A percentile compares a stretch with the other conserved stretches of the same genome.
These are phyloP conservation scores for Aristolochia contorta DNA, from an alignment of 164 flowering plant genomes.

Conservation along the genomic window DNA sequence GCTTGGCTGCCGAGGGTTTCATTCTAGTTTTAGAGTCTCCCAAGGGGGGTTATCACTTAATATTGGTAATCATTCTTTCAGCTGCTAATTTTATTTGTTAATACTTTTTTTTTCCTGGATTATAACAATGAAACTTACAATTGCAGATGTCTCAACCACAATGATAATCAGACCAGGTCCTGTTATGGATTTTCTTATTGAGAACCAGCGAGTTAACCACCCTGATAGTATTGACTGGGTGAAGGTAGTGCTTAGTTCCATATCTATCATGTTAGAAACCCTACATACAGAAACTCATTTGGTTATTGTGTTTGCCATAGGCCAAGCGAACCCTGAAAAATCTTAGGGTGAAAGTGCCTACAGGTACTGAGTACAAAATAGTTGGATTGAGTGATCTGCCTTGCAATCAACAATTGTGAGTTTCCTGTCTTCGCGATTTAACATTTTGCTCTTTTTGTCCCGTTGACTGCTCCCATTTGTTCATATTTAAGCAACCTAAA, in stretches of 20 bases:
- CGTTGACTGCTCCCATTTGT: too few relatives aligned
- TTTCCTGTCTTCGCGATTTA: not conserved
- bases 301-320: conserved; percentile 10
- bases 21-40: conserved; percentile 68
- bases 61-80: conserved; percentile 31
- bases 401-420: conserved; percentile 64
- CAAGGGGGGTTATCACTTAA: conserved; percentile 87
- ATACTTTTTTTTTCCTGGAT: not conserved
- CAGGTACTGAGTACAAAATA: conserved; percentile 64
- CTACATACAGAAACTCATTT: not conserved
- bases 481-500: not conserved
- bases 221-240: conserved; percentile 64
- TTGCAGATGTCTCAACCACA: conserved; percentile 82
- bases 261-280: too few relatives aligned
- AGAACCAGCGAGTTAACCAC: conserved; percentile 64
- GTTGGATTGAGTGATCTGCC: conserved; percentile 67
- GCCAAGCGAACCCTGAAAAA: conserved; percentile 67
- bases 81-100: not conserved
- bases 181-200: conserved; percentile 64
- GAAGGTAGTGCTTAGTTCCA: conserved; percentile 33
- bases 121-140: not conserved
- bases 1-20: conserved; percentile 81
- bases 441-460: not conserved
- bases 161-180: conserved; percentile 90
- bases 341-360: conserved; percentile 51